Percentiles rank a stretch among this genome's conserved stretches.
Conservation (phyloP, 441 rosid genomes). For the Pelargonium myrrhifolium region DNA sequence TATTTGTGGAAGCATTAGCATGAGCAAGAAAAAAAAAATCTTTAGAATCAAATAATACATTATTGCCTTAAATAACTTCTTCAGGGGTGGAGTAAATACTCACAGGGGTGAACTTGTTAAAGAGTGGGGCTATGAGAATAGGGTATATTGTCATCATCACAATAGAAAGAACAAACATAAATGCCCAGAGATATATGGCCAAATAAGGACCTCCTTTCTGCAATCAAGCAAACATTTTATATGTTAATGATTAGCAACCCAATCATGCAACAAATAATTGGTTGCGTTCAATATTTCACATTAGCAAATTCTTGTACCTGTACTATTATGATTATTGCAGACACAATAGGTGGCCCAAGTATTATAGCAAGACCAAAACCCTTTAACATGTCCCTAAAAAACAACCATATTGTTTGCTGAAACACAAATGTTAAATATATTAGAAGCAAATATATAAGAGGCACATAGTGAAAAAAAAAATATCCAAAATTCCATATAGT, state of each 20-base stretch:
- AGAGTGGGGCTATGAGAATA: slow-evolving; percentile 80
- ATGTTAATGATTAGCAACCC: slow-evolving; percentile 1
- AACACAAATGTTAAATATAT: slow-evolving; percentile 20
- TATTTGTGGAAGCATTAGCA: slow-evolving; percentile 25
- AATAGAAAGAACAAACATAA: slow-evolving; percentile 86
- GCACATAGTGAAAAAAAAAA: neutral
- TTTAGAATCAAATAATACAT: slow-evolving; percentile 10
- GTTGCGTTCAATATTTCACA: slow-evolving; percentile 2
- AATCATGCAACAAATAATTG: slow-evolving; percentile 6
- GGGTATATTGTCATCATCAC: slow-evolving; percentile 95
- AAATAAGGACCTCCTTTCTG: slow-evolving; percentile 99
- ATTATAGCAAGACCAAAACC: slow-evolving; percentile 61
- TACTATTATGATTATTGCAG: slow-evolving; percentile 72
- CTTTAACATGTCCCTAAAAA: slow-evolving; percentile 79
- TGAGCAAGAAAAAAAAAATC: slow-evolving; percentile 11
- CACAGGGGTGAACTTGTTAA: slow-evolving; percentile 92
- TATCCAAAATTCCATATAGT: neutral
- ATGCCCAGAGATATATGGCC: slow-evolving; percentile 97
- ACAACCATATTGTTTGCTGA: slow-evolving; percentile 96
- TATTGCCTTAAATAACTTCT: slow-evolving; percentile 9
- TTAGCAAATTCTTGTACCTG: slow-evolving; percentile 43
- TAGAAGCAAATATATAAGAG: neutral
- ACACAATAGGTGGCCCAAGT: slow-evolving; percentile 83
- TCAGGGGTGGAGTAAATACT: slow-evolving; percentile 32
- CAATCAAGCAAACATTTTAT: slow-evolving; percentile 19